A percentile compares a stretch with the other conserved stretches of the same genome.
These are phyloP conservation scores for Scheffersomyces coipomensis DNA, from an alignment of 805 yeast species.

Conservation along the genomic window DNA sequence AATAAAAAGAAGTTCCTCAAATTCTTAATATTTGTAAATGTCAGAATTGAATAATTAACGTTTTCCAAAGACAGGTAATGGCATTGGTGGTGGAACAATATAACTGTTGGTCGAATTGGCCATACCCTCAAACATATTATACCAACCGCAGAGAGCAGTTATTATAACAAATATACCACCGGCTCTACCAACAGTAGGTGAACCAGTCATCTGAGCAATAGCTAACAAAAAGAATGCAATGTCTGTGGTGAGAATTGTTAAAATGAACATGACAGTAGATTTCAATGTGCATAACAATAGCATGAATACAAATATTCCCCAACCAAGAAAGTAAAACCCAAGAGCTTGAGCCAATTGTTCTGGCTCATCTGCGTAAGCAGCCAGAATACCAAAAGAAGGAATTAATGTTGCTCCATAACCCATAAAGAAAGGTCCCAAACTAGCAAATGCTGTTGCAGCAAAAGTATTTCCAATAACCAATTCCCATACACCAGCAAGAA, in stretches of 20 bases:
- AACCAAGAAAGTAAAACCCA: conserved; percentile 60
- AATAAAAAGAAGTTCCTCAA: background rate
- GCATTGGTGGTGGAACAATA: conserved; percentile 46
- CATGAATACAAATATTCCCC: conserved; percentile 64
- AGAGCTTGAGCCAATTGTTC: conserved; percentile 47
- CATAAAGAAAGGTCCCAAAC: conserved; percentile 46
- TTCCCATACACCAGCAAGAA: conserved; percentile 70
- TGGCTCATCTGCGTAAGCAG: conserved; percentile 28
- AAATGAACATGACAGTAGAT: conserved; percentile 49
- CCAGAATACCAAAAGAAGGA: conserved; percentile 29
- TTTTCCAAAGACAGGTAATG: conserved; percentile 31
- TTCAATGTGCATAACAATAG: conserved; percentile 54
- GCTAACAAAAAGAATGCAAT: conserved; percentile 56
- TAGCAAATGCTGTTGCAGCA: conserved; percentile 63
- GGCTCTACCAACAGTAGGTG: conserved; percentile 43
- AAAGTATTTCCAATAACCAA: conserved; percentile 62
- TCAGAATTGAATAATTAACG: background rate
- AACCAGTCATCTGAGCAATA: conserved; percentile 47
- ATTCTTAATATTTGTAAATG: background rate
- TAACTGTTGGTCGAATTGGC: conserved; percentile 60
- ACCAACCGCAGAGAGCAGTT: conserved; percentile 56
- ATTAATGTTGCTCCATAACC: conserved; percentile 29
- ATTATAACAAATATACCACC: conserved; percentile 62
- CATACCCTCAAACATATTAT: conserved; percentile 60
- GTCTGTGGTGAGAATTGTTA: conserved; percentile 46